A percentile compares a stretch with the other conserved stretches of the same genome.
Conservation (phyloP, 352 stramenopile species). For the Globisporangium polare region DNA sequence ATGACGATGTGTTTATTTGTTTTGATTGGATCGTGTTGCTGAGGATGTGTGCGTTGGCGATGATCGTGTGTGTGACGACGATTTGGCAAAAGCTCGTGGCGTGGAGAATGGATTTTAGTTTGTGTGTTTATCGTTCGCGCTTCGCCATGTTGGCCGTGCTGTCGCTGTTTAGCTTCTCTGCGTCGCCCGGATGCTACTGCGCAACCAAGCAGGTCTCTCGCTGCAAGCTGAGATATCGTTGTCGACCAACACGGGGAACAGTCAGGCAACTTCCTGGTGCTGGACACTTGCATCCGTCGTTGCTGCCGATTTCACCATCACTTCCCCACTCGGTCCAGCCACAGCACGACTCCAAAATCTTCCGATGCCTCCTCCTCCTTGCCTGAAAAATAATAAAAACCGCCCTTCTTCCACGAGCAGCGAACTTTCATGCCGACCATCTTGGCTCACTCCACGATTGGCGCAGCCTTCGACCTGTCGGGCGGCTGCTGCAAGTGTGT, state of each 20-base stretch:
- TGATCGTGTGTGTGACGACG: not conserved
- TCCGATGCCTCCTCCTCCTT: not conserved
- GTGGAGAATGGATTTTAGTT: not conserved
- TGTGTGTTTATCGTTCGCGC: not conserved
- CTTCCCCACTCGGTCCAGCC: not conserved
- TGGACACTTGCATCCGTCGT: not conserved
- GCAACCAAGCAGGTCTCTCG: not conserved
- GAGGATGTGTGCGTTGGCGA: not conserved
- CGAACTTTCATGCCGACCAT: not conserved
- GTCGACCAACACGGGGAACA: not conserved
- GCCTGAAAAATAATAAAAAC: not conserved
- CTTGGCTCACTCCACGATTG: not conserved
- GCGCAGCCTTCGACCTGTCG: not conserved
- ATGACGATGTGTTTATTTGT: not conserved
- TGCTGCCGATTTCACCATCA: not conserved
- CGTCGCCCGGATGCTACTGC: not conserved
- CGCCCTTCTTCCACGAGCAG: not conserved
- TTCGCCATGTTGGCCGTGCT: not conserved
- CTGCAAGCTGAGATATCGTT: not conserved
- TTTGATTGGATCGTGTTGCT: not conserved
- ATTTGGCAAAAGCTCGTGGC: not conserved
- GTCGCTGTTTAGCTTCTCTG: not conserved
- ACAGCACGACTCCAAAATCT: not conserved
- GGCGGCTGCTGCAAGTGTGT: not conserved
- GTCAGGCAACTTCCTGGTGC: not conserved